These are phyloP conservation scores for Nicotiana tomentosiformis DNA, from an alignment of 257 asterid species.

Conservation along the genomic window DNA sequence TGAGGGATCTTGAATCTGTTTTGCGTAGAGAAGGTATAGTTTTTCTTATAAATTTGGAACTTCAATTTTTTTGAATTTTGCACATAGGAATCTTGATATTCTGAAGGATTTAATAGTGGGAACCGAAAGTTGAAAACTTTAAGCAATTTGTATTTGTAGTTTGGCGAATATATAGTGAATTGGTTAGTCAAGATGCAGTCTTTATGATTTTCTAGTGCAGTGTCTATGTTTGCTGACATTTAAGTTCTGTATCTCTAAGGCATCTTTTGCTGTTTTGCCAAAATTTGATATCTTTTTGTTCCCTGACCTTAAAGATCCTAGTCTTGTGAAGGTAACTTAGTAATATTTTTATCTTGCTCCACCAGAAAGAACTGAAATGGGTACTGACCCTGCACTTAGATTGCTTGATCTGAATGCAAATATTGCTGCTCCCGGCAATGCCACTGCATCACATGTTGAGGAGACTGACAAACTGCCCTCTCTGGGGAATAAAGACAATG, in stretches of 20 bases:
- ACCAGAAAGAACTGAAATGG: constrained; percentile 37
- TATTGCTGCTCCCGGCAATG: constrained; percentile 23
- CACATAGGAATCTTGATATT: neutral
- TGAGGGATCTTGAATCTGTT: constrained; percentile 34
- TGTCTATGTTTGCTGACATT: neutral
- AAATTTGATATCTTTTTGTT: neutral
- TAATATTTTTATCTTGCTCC: constrained; percentile 26
- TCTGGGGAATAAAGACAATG: constrained; percentile 23
- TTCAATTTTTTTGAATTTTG: neutral
- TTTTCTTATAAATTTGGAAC: neutral
- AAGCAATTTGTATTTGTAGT: neutral
- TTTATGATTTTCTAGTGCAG: neutral
- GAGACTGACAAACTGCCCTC: constrained; percentile 19
- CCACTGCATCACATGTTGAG: constrained; percentile 14
- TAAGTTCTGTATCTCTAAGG: neutral
- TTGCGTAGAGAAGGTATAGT: constrained; percentile 27
- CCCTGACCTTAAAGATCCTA: no score
- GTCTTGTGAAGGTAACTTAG: neutral
- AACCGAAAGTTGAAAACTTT: neutral
- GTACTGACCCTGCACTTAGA: constrained; percentile 18
- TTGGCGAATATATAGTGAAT: neutral
- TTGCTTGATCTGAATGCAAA: constrained; percentile 52
- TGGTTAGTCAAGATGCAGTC: neutral
- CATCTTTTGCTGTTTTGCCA: neutral
- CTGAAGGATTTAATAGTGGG: neutral